A percentile compares a stretch with the other conserved stretches of the same genome.
Evolutionary conservation across 1,139 yeast species (phyloP).

Genomic region (Saccharomycopsis hybrid): DNA sequence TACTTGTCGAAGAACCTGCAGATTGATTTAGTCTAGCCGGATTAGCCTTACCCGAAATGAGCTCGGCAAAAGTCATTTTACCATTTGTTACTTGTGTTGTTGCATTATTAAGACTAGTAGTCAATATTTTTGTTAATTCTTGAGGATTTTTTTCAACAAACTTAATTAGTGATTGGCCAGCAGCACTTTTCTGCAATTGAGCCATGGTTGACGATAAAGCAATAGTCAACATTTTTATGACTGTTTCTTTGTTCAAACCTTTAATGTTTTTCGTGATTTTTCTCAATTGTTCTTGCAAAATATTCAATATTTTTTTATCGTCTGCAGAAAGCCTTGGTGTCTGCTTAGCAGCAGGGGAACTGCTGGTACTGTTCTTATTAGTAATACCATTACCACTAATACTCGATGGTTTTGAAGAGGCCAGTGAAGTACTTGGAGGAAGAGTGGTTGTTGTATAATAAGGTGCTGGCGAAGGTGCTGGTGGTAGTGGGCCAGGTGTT

Average conservation of each 20-base stretch:
- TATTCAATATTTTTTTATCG: constrained; percentile 57
- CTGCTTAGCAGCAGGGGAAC: constrained; percentile 21
- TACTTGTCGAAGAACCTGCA: neutral
- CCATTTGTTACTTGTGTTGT: constrained; percentile 56
- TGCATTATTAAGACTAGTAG: constrained; percentile 76
- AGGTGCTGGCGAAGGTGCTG: neutral
- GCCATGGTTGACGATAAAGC: constrained; percentile 92
- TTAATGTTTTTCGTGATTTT: constrained; percentile 64
- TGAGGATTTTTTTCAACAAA: constrained; percentile 84
- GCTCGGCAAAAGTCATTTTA: constrained; percentile 24
- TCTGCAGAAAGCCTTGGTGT: constrained; percentile 39
- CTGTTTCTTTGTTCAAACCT: constrained; percentile 63
- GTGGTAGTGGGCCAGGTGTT: neutral
- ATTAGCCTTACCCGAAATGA: constrained; percentile 17
- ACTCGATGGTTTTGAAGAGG: neutral
- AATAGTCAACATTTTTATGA: constrained; percentile 78
- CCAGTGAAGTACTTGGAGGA: neutral
- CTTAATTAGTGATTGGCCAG: constrained; percentile 72
- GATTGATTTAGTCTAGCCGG: neutral
- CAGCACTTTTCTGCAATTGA: constrained; percentile 81
- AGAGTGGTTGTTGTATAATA: constrained; percentile 3
- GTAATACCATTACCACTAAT: too few relatives aligned
- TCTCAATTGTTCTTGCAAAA: constrained; percentile 66
- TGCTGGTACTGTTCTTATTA: neutral
- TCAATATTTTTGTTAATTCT: constrained; percentile 75